Conservation (phyloP, 768 basidiomycete genomes). For the Boletus bicolor region DNA sequence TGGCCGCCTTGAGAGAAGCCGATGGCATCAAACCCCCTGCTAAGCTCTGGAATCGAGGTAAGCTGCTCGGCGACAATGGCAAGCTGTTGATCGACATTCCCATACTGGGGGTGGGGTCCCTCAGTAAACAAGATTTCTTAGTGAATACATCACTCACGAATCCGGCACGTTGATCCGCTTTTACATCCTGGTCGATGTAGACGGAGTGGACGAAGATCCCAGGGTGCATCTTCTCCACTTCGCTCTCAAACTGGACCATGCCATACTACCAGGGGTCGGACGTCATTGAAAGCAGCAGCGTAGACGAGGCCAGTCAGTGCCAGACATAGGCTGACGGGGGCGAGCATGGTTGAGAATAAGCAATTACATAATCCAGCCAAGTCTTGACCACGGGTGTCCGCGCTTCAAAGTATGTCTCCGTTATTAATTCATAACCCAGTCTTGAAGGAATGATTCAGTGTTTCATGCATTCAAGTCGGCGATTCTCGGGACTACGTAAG, state of each 20-base stretch:
- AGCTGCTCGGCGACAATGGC: slow-evolving; percentile 63
- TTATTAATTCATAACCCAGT: not conserved
- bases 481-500: not conserved
- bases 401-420: not conserved
- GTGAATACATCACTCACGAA: slow-evolving; percentile 53
- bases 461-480: not conserved
- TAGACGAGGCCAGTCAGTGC: slow-evolving; percentile 9
- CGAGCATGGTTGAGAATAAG: slow-evolving; percentile 9
- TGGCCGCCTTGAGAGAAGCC: slow-evolving; percentile 91
- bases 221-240: slow-evolving; percentile 61
- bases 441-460: not conserved
- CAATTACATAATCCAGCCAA: slow-evolving; percentile 1
- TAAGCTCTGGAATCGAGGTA: slow-evolving; percentile 57
- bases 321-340: slow-evolving; percentile 13
- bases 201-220: slow-evolving; percentile 78
- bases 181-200: slow-evolving; percentile 58
- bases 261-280: slow-evolving; percentile 70
- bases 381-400: too few species aligned
- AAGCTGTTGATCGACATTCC: slow-evolving; percentile 72
- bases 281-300: slow-evolving; percentile 11
- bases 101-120: slow-evolving; percentile 49
- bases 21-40: slow-evolving; percentile 76
- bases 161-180: slow-evolving; percentile 64
- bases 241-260: slow-evolving; percentile 64
- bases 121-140: slow-evolving; percentile 2